Evolutionary conservation across 116 monocot species (phyloP).

Genomic region (Iris pallida): DNA sequence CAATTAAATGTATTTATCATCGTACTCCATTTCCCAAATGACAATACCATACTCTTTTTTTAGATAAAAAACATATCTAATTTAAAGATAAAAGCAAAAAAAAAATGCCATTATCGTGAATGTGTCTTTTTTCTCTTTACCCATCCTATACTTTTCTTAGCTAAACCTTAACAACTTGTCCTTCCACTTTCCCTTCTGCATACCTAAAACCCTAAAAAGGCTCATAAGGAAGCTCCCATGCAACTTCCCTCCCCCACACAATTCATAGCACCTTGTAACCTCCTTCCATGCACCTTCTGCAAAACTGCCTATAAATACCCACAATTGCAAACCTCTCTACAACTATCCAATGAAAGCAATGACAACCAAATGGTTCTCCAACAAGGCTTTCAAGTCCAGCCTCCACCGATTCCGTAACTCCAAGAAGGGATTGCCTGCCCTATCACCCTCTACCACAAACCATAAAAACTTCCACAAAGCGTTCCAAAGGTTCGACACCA

Average conservation of each 20-base stretch:
- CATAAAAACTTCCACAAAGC: neutral
- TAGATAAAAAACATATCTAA: no score
- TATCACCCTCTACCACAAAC: neutral
- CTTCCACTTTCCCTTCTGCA: no score
- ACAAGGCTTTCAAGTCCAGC: neutral
- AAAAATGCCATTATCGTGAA: no score
- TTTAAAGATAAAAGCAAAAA: no score
- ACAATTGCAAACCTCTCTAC: neutral
- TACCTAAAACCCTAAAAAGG: neutral
- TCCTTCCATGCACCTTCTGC: slow-evolving; percentile 7
- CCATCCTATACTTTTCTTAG: no score
- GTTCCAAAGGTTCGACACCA: slow-evolving; percentile 1
- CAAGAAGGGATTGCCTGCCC: no score
- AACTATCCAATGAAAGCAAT: neutral
- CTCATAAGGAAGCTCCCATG: slow-evolving; percentile 7
- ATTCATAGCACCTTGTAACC: neutral
- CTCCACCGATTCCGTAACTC: neutral
- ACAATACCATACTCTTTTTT: no score
- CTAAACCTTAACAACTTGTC: no score
- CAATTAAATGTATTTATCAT: no score
- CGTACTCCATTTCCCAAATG: no score
- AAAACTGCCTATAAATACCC: neutral
- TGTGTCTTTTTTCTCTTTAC: no score
- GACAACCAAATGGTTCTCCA: slow-evolving; percentile 2
- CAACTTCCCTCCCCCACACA: neutral